Percentiles rank a stretch among this genome's conserved stretches.
These are phyloP conservation scores for Leccinum uliginosum DNA, from an alignment of 768 basidiomycete genomes.

Conservation along the genomic window DNA sequence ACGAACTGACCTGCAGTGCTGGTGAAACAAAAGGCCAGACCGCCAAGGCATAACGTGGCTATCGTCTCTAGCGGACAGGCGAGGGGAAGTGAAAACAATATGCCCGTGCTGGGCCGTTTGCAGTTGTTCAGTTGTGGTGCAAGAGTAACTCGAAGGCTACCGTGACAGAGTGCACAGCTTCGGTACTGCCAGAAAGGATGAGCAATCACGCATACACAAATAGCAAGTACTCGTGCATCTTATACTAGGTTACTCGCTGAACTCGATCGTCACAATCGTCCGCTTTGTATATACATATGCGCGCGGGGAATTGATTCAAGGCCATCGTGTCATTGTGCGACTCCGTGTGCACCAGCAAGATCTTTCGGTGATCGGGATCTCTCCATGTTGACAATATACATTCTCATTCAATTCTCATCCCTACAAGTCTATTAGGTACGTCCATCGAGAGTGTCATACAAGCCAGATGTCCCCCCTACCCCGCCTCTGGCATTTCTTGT, in stretches of 20 bases:
- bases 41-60: slow-evolving; percentile 82
- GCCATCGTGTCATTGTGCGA: background rate
- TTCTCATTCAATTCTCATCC: background rate
- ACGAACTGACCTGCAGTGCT: slow-evolving; percentile 69
- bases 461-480: background rate
- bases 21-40: slow-evolving; percentile 81
- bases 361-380: no score
- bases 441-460: slow-evolving; percentile 6
- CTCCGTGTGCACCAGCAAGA: background rate
- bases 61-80: no score
- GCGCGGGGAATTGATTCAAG: no score
- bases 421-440: slow-evolving; percentile 8
- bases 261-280: background rate
- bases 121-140: no score
- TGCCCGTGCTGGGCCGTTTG: no score
- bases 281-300: background rate
- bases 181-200: no score
- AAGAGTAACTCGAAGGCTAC: no score
- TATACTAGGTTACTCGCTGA: background rate
- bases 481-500: background rate
- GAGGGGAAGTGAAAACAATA: no score
- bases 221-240: no score
- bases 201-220: no score
- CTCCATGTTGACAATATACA: background rate
- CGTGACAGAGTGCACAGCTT: no score